Conservation (phyloP, 2,329 filamentous ascomycete genomes). For the Alternaria burnsii region DNA sequence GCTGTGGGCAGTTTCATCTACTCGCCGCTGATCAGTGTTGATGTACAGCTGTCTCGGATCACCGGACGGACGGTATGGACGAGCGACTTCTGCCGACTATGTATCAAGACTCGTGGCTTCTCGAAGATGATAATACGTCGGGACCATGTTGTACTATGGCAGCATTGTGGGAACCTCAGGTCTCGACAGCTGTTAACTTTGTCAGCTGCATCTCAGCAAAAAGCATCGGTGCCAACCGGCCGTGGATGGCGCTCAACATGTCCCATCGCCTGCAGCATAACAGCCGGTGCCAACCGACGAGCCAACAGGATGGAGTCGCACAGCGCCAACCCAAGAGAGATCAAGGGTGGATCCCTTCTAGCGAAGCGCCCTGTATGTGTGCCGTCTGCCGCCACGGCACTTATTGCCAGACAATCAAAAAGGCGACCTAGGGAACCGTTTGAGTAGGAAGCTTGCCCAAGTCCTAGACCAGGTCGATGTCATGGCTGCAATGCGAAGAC, state of each 20-base stretch:
- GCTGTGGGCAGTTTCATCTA: conserved; percentile 27
- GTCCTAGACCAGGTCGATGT: neutral
- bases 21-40: conserved; percentile 18
- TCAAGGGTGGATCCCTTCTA: conserved; percentile 27
- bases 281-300: conserved; percentile 29
- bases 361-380: conserved; percentile 25
- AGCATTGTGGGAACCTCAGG: neutral
- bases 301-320: conserved; percentile 22
- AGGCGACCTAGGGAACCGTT: conserved; percentile 9
- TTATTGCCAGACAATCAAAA: conserved; percentile 16
- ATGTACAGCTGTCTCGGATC: conserved; percentile 7
- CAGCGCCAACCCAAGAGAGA: conserved; percentile 24
- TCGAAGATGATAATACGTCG: neutral
- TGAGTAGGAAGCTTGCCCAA: conserved; percentile 10
- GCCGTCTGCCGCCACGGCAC: conserved; percentile 14
- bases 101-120: neutral
- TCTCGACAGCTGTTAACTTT: conserved; percentile 20
- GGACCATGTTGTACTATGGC: neutral
- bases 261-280: conserved; percentile 28
- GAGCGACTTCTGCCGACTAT: neutral
- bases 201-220: conserved; percentile 29
- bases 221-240: conserved; percentile 20
- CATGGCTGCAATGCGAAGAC: neutral
- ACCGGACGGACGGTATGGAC: neutral
- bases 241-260: conserved; percentile 25